These are phyloP conservation scores for Ascochyta viciae-villosae DNA, from an alignment of 2,329 filamentous ascomycete species.

Conservation along the genomic window DNA sequence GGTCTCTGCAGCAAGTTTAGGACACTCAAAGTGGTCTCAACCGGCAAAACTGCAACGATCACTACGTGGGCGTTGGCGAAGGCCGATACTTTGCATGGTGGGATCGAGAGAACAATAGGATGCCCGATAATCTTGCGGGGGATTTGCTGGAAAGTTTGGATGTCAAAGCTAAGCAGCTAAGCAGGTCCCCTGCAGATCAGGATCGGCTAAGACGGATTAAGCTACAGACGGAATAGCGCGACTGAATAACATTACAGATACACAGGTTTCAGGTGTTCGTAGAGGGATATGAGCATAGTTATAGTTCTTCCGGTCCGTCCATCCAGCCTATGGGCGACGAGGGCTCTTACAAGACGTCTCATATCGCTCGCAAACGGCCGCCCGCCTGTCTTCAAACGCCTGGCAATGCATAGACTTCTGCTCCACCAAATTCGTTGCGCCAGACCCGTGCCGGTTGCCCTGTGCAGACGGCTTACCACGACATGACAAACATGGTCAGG, in stretches of 20 bases:
- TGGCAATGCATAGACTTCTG: slow-evolving; percentile 13
- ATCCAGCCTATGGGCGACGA: slow-evolving; percentile 4
- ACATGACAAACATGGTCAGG: slow-evolving; percentile 12
- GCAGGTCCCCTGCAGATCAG: slow-evolving; percentile 11
- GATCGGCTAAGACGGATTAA: slow-evolving; percentile 10
- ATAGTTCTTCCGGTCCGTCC: not conserved
- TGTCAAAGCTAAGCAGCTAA: slow-evolving; percentile 5
- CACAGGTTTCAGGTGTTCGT: slow-evolving; percentile 6
- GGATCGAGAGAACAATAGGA: slow-evolving; percentile 11
- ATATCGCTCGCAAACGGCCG: slow-evolving; percentile 3
- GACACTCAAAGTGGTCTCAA: slow-evolving; percentile 9
- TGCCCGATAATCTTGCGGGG: slow-evolving; percentile 14
- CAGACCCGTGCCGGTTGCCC: slow-evolving; percentile 2
- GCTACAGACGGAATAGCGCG: slow-evolving; percentile 4
- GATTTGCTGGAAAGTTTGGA: slow-evolving; percentile 5
- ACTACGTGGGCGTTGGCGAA: slow-evolving; percentile 7
- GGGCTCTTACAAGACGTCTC: not conserved
- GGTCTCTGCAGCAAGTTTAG: not conserved
- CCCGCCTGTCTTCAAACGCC: slow-evolving; percentile 8
- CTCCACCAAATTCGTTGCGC: slow-evolving; percentile 1
- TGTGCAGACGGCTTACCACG: slow-evolving; percentile 2
- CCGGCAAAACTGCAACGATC: slow-evolving; percentile 3
- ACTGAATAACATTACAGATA: not conserved
- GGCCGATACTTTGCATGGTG: slow-evolving; percentile 8
- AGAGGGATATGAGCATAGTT: slow-evolving; percentile 6